Evolutionary conservation across 2,329 filamentous ascomycete genomes (phyloP).

Genomic region (Penicillium corylophilum): DNA sequence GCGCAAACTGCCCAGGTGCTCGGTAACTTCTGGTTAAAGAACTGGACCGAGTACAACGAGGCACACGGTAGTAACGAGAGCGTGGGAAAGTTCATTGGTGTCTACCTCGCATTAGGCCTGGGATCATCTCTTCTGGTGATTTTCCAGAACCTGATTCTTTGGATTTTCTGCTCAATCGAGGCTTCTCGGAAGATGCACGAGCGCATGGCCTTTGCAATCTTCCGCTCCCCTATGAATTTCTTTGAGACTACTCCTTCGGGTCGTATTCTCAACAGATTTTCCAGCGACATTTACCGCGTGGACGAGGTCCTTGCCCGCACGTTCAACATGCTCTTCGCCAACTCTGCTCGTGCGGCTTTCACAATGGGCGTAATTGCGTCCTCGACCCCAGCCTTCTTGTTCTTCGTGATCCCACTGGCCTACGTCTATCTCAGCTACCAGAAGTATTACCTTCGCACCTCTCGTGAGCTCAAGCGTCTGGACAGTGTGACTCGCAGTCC

Average conservation of each 20-base stretch:
- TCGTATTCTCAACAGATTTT: constrained; percentile 95
- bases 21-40: constrained; percentile 88
- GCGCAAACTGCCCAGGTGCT: constrained; percentile 81
- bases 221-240: constrained; percentile 97
- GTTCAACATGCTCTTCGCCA: constrained; percentile 94
- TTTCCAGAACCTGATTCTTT: constrained; percentile 87
- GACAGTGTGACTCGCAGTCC: constrained; percentile 95
- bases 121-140: constrained; percentile 83
- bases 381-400: constrained; percentile 75
- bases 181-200: constrained; percentile 96
- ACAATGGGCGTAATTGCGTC: constrained; percentile 83
- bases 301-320: constrained; percentile 93
- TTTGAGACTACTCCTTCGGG: constrained; percentile 96
- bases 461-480: constrained; percentile 90
- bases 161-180: constrained; percentile 99
- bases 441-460: constrained; percentile 93
- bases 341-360: constrained; percentile 72
- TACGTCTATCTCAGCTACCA: constrained; percentile 89
- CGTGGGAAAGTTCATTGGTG: constrained; percentile 85
- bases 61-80: constrained; percentile 66
- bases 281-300: constrained; percentile 67
- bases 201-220: constrained; percentile 94
- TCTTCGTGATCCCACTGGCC: constrained; percentile 76
- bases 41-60: constrained; percentile 82
- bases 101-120: constrained; percentile 94